Conservation (phyloP, 75 land plant species). For the Pinus albicaulis region DNA sequence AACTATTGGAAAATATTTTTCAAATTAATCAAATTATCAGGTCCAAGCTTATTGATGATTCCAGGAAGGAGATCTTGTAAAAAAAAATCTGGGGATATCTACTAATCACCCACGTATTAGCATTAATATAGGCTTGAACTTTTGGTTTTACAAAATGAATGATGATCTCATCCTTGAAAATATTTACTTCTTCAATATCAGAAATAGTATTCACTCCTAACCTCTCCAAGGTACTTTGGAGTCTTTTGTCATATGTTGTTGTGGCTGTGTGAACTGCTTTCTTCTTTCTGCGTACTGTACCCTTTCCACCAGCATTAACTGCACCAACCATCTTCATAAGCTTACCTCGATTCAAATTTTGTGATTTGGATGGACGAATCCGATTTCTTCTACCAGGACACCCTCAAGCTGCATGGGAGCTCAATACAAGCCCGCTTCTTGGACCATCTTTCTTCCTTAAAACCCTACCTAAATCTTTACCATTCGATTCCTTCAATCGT, state of each 20-base stretch:
- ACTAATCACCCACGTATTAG: slow-evolving; percentile 39
- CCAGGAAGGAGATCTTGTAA: slow-evolving; percentile 29
- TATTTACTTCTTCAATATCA: slow-evolving; percentile 33
- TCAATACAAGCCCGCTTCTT: no score
- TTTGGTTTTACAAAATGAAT: slow-evolving; percentile 36
- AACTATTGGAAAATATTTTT: slow-evolving; percentile 53
- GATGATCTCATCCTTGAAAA: slow-evolving; percentile 32
- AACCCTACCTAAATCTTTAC: no score
- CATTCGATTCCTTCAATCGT: no score
- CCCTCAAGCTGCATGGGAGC: no score
- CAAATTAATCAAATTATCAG: slow-evolving; percentile 40
- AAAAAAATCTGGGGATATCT: slow-evolving; percentile 15
- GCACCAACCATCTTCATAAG: slow-evolving; percentile 46
- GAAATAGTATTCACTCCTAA: slow-evolving; percentile 33
- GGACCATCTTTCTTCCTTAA: no score
- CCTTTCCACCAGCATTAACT: slow-evolving; percentile 34
- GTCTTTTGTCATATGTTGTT: slow-evolving; percentile 32
- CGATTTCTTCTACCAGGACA: no score
- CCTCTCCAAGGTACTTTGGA: slow-evolving; percentile 30
- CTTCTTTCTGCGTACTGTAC: slow-evolving; percentile 34
- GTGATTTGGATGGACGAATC: no score
- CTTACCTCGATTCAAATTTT: slow-evolving; percentile 33
- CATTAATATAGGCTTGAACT: slow-evolving; percentile 37
- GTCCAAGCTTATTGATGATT: slow-evolving; percentile 30
- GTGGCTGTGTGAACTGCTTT: slow-evolving; percentile 33